Conservation (phyloP, 768 basidiomycete species). For the Lentinula guzmanii region DNA sequence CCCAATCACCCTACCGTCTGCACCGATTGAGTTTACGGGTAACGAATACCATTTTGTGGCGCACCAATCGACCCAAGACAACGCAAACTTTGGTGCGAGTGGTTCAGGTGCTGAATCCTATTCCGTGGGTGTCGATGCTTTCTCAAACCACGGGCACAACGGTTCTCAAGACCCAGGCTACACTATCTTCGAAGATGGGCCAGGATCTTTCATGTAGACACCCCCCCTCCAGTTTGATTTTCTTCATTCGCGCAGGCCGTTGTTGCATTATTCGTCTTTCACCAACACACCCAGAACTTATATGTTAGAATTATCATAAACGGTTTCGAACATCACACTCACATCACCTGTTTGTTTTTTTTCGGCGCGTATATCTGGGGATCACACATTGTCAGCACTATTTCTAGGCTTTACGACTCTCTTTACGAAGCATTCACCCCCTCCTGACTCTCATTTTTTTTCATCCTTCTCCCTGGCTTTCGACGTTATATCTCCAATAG, state of each 20-base stretch:
- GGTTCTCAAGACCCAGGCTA: not conserved
- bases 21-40: not conserved
- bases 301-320: not conserved
- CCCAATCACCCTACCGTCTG: not conserved
- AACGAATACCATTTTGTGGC: conserved; percentile 2
- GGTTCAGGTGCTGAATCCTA: not conserved
- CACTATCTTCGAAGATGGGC: not conserved
- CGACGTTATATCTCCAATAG: not conserved
- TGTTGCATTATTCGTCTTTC: not conserved
- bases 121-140: not conserved
- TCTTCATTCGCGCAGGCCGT: conserved; percentile 2
- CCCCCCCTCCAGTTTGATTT: not conserved
- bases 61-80: not conserved
- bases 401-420: conserved; percentile 1
- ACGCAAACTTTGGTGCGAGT: not conserved
- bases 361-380: not conserved
- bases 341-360: not conserved
- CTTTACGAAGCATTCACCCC: not conserved
- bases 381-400: not conserved
- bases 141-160: not conserved
- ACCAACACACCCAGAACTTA: not conserved
- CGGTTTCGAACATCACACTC: not conserved
- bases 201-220: not conserved
- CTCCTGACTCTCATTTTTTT: not conserved
- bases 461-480: not conserved